Evolutionary conservation across 257 asterid species (phyloP).

Genomic region (Voacanga thouarsii): DNA sequence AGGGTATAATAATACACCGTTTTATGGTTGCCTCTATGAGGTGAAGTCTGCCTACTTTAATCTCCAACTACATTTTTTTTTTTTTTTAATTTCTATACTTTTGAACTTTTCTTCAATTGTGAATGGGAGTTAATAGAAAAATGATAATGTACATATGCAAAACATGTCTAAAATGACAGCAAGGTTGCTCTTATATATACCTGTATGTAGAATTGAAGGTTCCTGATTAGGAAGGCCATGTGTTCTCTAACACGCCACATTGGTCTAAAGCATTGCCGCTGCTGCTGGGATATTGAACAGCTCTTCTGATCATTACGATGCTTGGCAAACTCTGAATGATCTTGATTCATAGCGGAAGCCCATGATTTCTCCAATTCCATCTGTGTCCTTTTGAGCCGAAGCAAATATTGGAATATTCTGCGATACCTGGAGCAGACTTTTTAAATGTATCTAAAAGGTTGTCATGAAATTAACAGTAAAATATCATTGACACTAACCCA

Average conservation of each 20-base stretch:
- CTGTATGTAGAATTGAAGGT: conserved; percentile 95
- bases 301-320: conserved; percentile 40
- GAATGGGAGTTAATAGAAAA: background rate
- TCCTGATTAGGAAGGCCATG: conserved; percentile 96
- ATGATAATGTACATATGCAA: background rate
- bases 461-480: conserved; percentile 8
- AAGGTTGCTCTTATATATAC: conserved; percentile 30
- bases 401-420: conserved; percentile 88
- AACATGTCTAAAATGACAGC: background rate
- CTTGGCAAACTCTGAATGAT: conserved; percentile 74
- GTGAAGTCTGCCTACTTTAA: background rate
- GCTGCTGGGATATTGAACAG: conserved; percentile 60
- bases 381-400: conserved; percentile 85
- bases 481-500: conserved; percentile 19
- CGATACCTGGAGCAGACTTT: conserved; percentile 58
- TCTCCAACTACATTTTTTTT: background rate
- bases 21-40: background rate
- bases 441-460: conserved; percentile 1
- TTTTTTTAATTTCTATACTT: no score
- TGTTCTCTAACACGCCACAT: conserved; percentile 99
- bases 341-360: conserved; percentile 97
- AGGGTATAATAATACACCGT: background rate
- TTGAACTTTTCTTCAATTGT: background rate
- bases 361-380: conserved; percentile 97
- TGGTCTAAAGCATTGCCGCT: conserved; percentile 70